Evolutionary conservation across 2,329 filamentous ascomycete genomes (phyloP), one percentile per base, ranked within the genome.

Genomic region (Colletotrichum sp.): DNA sequence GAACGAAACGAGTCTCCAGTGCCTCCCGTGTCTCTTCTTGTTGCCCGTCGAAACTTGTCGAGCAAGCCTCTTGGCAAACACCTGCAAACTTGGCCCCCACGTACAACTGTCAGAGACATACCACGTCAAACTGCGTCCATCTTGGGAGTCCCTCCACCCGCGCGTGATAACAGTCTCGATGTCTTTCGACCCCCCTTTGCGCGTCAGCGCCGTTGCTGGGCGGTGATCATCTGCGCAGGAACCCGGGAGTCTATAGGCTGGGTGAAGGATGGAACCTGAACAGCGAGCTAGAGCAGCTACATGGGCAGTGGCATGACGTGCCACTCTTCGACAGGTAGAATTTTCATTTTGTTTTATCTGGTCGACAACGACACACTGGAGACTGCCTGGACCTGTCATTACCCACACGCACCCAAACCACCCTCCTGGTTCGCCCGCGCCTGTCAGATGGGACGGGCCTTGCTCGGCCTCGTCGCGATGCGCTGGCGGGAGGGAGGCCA

Each of bases 171-270:
- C 63, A 30, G 49, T 26, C 39, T 21, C 10, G 32, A 36, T 60
- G 28, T n/a, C 5, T 60, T 69, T 34, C 26, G 49, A 66, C 34
- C 32, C 55, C 39, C 68, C 34, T 52, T 16, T 49, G 72, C 36
- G 2, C n/a, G 12, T 71, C 68, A 66, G 63, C 52, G 28, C 30
- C 57, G 30, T 59, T 36, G 71, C 60, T 73, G 60, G 71, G 72
- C 66, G 71, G 73, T 79, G 79, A 79, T 82, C 80, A 82, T 78
- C 77, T 80, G 81, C 79, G 81, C 81, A 82, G 81, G 81, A 83
- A 82, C 80, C 81, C 81, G 80, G 32, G 36, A 65, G 64, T 76
- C 59, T 69, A 69, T 74, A 73, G 64, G 70, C 59, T 75, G 32
- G 69, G 44, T 63, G 44, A 69, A 30, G 34, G 44, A 68, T 30